Base-by-base conservation (phyloP, 2,329 filamentous ascomycete genomes). In the Penicillium sp. region DNA sequence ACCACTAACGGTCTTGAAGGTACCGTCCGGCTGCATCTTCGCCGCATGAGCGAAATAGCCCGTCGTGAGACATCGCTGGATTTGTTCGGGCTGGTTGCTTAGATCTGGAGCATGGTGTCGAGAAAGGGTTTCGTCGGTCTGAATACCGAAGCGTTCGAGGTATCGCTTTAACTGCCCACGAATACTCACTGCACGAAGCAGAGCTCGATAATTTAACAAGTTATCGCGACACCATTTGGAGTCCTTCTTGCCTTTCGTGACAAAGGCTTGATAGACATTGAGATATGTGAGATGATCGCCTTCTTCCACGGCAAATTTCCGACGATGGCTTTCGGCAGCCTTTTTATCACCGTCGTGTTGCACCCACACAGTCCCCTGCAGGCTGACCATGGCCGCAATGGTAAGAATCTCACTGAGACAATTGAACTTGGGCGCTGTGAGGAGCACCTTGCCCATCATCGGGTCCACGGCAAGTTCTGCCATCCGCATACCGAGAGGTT, bases 21-120 rank as follows among this genome's bases (percentile, higher is more conserved):
- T 92, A 12, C 94, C 94, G 76, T 97, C 93, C 0, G 90, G 82
- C 71, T 95, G 90, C 92, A 97, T 97, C 67, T 87, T 86, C 37
- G 94, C 94, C 3, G 91, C 92, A 69, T 97, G 91, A 1, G 91
- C 88, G 73, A 97, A 99, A 73, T 91, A 97, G 0, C 93, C 94
- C 3, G 88, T 84, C 2, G 93, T 91, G 20, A 99, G 80, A 72
- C 93, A 97, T 45, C 90, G 82, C 49, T 88, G 81, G 55, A 97
- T 93, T 58, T 88, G 81, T 64, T 96, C 90, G 1, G 85, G 82
- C 59, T 85, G 80, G 33, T 79, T 75, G 51, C 69, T 54, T 20
- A 61, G n/a, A 61, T 72, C 56, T 49, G 63, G 53, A 46, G 72
- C 56, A 52, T 62, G 60, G 60, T 69, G 46, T 52, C 57, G 62